These are phyloP conservation scores for Dactylis glomerata DNA, from an alignment of 176 grass and related monocot genomes.

Conservation along the genomic window DNA sequence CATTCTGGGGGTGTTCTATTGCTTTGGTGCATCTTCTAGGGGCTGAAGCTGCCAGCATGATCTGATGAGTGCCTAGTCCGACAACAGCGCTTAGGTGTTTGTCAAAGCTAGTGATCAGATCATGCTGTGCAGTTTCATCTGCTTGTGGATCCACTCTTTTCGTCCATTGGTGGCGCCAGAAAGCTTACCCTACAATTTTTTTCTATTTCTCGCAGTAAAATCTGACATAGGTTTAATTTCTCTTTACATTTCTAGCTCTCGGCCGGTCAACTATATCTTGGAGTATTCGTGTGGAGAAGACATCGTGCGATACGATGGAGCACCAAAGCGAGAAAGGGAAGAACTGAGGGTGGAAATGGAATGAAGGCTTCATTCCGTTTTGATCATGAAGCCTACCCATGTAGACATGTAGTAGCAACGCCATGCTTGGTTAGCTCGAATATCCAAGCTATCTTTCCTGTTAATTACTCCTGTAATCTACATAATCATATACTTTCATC, in stretches of 20 bases:
- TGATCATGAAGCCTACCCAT: no score
- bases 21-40: slow-evolving; percentile 44
- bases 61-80: slow-evolving; percentile 39
- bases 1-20: background rate
- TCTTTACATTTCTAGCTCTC: background rate
- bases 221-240: background rate
- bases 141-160: slow-evolving; percentile 33
- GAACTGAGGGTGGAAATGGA: background rate
- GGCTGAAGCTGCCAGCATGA: slow-evolving; percentile 93
- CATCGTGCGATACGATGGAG: background rate
- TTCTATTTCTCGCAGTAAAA: background rate
- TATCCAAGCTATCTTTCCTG: background rate
- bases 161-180: background rate
- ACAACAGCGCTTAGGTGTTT: background rate
- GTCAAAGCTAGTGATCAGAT: slow-evolving; percentile 36
- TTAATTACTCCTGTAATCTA: background rate
- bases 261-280: background rate
- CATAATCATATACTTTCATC: background rate
- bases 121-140: slow-evolving; percentile 82
- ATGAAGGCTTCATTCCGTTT: no score
- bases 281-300: background rate
- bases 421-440: background rate
- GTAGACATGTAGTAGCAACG: background rate
- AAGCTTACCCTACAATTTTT: background rate
- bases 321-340: background rate